Evolutionary conservation across 2,329 filamentous ascomycete species (phyloP), one percentile per base, ranked within the genome.

Genomic region (Blumeriella jaapii): DNA sequence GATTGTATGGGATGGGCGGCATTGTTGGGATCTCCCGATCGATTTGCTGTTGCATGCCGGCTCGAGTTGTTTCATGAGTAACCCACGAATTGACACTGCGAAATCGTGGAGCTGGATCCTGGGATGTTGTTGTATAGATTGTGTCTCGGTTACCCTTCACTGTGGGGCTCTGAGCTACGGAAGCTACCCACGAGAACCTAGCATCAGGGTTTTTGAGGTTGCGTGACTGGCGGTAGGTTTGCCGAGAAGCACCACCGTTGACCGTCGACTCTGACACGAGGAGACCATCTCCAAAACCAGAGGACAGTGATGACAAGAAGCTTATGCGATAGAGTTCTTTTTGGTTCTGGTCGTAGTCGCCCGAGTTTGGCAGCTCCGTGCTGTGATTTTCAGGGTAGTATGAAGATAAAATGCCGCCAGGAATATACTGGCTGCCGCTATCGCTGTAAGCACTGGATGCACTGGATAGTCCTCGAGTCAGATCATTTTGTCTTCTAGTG

Each of bases 61-160:
- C 53, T 2, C 71, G 63, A 2, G 66, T 67, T 6, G 67, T 67
- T 54, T 80, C 75, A 50, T 80, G 73, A 45, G 67, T 67, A 2
- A 81, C 74, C 76, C 76, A 81, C 18, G 71, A 76, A 37, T 62
- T 65, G 37, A 80, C 62, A 5, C 62, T 67, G 22, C 71, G 64
- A 53, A 77, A 79, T 4, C 67, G 64, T 10, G 69, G 61, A 4
- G 69, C 47, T 6, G 53, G 44, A 7, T 56, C 55, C 8, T 45
- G 39, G 2, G 55, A 57, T 14, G 49, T 41, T 4, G 44, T 48
- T 4, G 53, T 56, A 28, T 52, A 55, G 14, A 52, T 35, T 2
- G 55, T 56, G 32, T 56, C 53, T 28, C 55, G 36, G 19, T 53
- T 41, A 12, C 46, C 40, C 17, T 43, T 34, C 15, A 38, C 29